Percentiles rank a stretch among this genome's conserved stretches.
Evolutionary conservation across 371 early-diverging fungal genomes (phyloP).

Genomic region (Lichtheimia ornata): DNA sequence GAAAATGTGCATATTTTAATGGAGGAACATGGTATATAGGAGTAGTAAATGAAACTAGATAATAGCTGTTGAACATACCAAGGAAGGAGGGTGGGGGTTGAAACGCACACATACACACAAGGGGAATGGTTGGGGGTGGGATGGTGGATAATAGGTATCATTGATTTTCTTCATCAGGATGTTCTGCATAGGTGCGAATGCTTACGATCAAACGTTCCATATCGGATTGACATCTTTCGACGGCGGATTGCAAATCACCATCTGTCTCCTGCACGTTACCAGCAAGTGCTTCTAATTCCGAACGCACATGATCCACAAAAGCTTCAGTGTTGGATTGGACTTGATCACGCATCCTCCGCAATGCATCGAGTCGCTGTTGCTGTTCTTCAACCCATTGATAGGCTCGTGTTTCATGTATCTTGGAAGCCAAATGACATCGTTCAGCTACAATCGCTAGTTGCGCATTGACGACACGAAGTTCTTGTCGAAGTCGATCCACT

Average conservation of each 20-base stretch:
- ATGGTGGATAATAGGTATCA: background rate
- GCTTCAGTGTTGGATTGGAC: constrained; percentile 7
- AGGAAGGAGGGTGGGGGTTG: too few species aligned
- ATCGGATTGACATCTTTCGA: constrained; percentile 28
- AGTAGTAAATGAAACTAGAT: too few species aligned
- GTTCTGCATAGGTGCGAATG: constrained; percentile 18
- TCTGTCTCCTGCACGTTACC: background rate
- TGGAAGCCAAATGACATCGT: constrained; percentile 9
- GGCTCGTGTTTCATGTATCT: constrained; percentile 14
- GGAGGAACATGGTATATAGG: too few species aligned
- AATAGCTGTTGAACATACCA: too few species aligned
- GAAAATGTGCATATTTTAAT: too few species aligned
- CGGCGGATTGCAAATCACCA: constrained; percentile 12
- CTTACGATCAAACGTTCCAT: constrained; percentile 23
- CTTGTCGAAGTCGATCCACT: constrained; percentile 14
- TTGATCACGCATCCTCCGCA: constrained; percentile 6
- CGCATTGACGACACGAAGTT: constrained; percentile 18
- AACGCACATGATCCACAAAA: constrained; percentile 14
- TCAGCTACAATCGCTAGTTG: constrained; percentile 14
- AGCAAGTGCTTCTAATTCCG: constrained; percentile 15
- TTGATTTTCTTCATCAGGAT: background rate
- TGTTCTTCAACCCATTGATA: constrained; percentile 21
- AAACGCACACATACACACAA: too few species aligned
- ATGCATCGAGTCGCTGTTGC: background rate
- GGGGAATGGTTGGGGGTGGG: background rate